A percentile compares a stretch with the other conserved stretches of the same genome.
These are phyloP conservation scores for Chlorella sp. DNA, from an alignment of 139 green algal species.

Conservation along the genomic window DNA sequence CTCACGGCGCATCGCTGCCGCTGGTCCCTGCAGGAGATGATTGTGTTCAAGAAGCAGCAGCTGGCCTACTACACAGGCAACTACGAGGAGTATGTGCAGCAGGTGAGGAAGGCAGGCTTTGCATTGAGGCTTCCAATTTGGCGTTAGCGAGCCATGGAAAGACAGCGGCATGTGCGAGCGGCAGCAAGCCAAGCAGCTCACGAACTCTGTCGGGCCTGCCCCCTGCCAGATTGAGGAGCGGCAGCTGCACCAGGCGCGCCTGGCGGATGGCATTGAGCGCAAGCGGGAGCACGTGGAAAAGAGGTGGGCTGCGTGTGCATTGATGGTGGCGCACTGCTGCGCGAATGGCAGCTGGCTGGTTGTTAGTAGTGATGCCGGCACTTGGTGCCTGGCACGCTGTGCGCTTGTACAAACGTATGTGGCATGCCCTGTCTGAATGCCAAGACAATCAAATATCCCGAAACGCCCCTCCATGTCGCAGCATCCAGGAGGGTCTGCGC, in stretches of 20 bases:
- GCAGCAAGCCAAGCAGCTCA: background rate
- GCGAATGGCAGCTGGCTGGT: background rate
- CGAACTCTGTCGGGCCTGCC: background rate
- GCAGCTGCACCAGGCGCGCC: conserved; percentile 31
- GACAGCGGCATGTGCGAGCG: too few relatives aligned
- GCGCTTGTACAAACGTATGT: too few relatives aligned
- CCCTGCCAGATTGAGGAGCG: conserved; percentile 25
- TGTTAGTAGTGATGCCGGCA: background rate
- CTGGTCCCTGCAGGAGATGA: conserved; percentile 7
- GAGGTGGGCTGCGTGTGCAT: background rate
- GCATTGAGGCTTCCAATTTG: too few relatives aligned
- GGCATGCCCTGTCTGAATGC: too few relatives aligned
- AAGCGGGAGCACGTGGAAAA: conserved; percentile 43
- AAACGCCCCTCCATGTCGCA: too few relatives aligned
- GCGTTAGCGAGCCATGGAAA: too few relatives aligned
- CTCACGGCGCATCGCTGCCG: background rate
- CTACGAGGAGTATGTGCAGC: conserved; percentile 61
- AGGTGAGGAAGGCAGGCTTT: background rate
- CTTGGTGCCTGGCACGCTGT: background rate
- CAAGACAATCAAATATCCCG: too few relatives aligned
- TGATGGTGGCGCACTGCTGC: too few relatives aligned
- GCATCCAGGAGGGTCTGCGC: conserved; percentile 46
- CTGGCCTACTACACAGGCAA: conserved; percentile 55
- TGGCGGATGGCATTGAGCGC: conserved; percentile 44
- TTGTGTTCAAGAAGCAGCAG: conserved; percentile 17